Base-by-base conservation (phyloP, 768 basidiomycete species). In the Peribolospora baueri region DNA sequence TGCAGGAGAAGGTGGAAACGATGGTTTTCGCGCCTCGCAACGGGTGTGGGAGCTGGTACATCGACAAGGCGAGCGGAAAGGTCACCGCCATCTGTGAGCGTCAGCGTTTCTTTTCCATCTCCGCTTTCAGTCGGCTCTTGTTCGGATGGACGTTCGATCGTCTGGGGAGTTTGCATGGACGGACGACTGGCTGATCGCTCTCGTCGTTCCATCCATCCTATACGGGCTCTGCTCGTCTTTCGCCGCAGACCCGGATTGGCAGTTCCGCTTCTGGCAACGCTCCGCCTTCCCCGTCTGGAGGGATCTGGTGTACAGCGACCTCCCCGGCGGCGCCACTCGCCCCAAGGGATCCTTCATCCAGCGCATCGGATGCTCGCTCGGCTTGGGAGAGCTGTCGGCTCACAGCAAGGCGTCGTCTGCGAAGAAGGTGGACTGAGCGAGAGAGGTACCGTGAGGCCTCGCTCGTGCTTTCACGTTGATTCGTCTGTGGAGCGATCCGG, bases 11-110 rank as follows among this genome's bases (percentile, higher is more conserved):
- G 47, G 59, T 60, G 55, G 60, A 56, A 53, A 55, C 50, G 11
- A 48, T 42, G 39, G 57, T 64, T 1, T 61, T 57, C 58, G 60
- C 58, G 56, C 54, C 55, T 52, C 53, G 59, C 41, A 58, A 58
- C 5, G 49, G 50, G 13, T 49, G 54, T 11, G 53, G 51, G 48
- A 37, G 58, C 51, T 38, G 14, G 25, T 4, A 40, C 38, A 7
- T 42, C 37, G 43, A 38, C 45, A 14, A 36, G 5, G 14, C 9
- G n/a, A 25, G 25, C 25, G 25, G 25, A 25, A 25, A 25, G 25
- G 25, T 25, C 25, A 25, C 25, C 25, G 25, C 25, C 25, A 25
- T 25, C 25, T 25, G 25, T 25, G 25, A 25, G 25, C 1, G 43
- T 37, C 0, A 7, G 6, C 42, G 37, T 37, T 38, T n/a, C 9